Conservation (phyloP, 2,329 filamentous ascomycete genomes). For the Piedraia hortae region DNA sequence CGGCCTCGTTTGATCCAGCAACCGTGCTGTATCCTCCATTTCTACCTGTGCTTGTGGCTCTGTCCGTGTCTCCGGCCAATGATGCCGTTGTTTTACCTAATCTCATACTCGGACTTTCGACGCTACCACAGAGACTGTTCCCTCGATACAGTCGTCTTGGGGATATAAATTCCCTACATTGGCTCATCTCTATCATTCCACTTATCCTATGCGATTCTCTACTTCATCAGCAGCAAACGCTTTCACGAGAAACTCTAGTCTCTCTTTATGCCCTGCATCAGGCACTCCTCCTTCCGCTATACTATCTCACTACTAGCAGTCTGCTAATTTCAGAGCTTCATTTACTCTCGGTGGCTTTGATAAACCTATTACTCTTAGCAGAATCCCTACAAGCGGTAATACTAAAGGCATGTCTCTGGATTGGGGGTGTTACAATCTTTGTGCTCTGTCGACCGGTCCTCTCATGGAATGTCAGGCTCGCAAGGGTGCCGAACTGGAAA, state of each 20-base stretch:
- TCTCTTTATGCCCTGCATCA: slow-evolving; percentile 65
- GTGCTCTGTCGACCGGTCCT: slow-evolving; percentile 47
- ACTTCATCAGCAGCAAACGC: slow-evolving; percentile 3
- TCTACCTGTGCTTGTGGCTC: slow-evolving; percentile 47
- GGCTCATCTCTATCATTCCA: slow-evolving; percentile 48
- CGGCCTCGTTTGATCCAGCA: slow-evolving; percentile 65
- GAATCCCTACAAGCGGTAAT: slow-evolving; percentile 27
- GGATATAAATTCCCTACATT: slow-evolving; percentile 43
- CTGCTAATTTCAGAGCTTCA: slow-evolving; percentile 68
- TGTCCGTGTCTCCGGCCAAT: slow-evolving; percentile 39
- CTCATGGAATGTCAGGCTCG: slow-evolving; percentile 58
- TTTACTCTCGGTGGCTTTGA: slow-evolving; percentile 53
- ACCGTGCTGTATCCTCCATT: slow-evolving; percentile 65
- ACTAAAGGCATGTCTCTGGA: slow-evolving; percentile 18
- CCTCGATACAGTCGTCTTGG: slow-evolving; percentile 31
- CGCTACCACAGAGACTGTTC: slow-evolving; percentile 45
- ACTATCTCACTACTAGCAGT: slow-evolving; percentile 68
- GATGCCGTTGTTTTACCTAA: slow-evolving; percentile 43
- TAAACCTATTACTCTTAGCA: slow-evolving; percentile 55
- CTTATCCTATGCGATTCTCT: slow-evolving; percentile 23
- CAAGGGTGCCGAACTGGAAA: slow-evolving; percentile 74
- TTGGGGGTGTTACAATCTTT: slow-evolving; percentile 47
- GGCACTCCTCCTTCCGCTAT: slow-evolving; percentile 42
- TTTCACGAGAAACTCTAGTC: slow-evolving; percentile 28
- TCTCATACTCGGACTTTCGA: slow-evolving; percentile 51